Conservation (phyloP, 1,284 basidiomycete genomes). For the Termitomyces sp. region DNA sequence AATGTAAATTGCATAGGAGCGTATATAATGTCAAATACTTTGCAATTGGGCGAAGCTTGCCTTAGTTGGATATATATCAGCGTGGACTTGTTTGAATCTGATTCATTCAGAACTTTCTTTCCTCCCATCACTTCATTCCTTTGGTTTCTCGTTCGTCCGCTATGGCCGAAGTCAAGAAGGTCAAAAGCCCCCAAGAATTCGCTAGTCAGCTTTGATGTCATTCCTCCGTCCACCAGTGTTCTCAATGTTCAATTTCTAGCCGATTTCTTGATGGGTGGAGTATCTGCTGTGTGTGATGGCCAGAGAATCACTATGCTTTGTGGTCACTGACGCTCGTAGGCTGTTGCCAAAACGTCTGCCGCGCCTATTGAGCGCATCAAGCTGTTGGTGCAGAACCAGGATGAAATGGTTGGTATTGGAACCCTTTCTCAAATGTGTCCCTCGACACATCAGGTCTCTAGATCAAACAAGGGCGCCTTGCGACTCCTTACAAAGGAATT, state of each 20-base stretch:
- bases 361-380: slow-evolving; percentile 99
- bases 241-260: slow-evolving; percentile 39
- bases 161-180: slow-evolving; percentile 76
- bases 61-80: too few relatives aligned
- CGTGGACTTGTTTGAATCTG: too few relatives aligned
- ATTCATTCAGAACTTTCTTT: slow-evolving; percentile 24
- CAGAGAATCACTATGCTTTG: not conserved
- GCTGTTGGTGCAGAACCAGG: slow-evolving; percentile 96
- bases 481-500: slow-evolving; percentile 90
- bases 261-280: slow-evolving; percentile 91
- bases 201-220: slow-evolving; percentile 42
- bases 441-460: slow-evolving; percentile 35
- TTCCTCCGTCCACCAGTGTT: slow-evolving; percentile 10
- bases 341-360: slow-evolving; percentile 95
- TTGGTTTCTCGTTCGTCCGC: slow-evolving; percentile 35
- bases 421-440: slow-evolving; percentile 2
- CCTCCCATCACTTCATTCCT: slow-evolving; percentile 32
- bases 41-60: too few relatives aligned
- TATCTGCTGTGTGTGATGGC: slow-evolving; percentile 70
- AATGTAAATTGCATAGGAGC: not conserved
- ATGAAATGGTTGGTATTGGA: slow-evolving; percentile 69
- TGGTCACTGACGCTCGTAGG: slow-evolving; percentile 40
- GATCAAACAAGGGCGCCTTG: slow-evolving; percentile 96
- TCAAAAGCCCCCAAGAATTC: slow-evolving; percentile 80
- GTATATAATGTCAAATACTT: too few relatives aligned